Evolutionary conservation across 1,284 basidiomycete species (phyloP).

Genomic region (Cerrena zonata): DNA sequence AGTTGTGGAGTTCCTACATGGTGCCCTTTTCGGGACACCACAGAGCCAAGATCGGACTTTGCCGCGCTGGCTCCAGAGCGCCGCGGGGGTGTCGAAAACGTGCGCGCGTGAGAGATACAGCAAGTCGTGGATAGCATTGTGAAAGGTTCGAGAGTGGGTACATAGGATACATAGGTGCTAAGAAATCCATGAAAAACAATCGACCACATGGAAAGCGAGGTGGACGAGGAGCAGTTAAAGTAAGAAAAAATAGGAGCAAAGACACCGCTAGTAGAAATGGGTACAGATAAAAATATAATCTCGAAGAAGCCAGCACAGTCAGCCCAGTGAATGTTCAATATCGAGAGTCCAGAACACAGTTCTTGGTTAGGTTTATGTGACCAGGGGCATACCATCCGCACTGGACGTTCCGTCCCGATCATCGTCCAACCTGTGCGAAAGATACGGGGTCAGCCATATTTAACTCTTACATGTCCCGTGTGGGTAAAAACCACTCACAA

Average conservation of each 20-base stretch:
- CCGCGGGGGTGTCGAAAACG: background rate
- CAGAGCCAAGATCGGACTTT: conserved; percentile 21
- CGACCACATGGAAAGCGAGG: background rate
- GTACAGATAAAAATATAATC: background rate
- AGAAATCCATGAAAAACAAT: background rate
- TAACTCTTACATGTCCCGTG: background rate
- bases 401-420: conserved; percentile 60
- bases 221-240: background rate
- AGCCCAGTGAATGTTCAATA: background rate
- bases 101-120: background rate
- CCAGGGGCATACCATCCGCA: conserved; percentile 49
- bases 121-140: conserved; percentile 1
- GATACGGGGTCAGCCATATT: conserved; percentile 6
- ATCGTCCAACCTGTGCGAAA: conserved; percentile 56
- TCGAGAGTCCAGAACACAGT: background rate
- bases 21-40: conserved; percentile 18
- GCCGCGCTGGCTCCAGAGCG: conserved; percentile 15
- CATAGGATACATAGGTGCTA: conserved; percentile 1
- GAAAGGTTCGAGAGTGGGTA: conserved; percentile 1
- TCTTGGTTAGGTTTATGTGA: conserved; percentile 27
- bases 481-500: conserved; percentile 43
- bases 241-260: background rate
- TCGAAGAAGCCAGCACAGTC: background rate
- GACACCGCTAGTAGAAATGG: background rate
- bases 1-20: conserved; percentile 4